A percentile compares a stretch with the other conserved stretches of the same genome.
These are phyloP conservation scores for Lonicera japonica DNA, from an alignment of 129 eudicot species.

Conservation along the genomic window DNA sequence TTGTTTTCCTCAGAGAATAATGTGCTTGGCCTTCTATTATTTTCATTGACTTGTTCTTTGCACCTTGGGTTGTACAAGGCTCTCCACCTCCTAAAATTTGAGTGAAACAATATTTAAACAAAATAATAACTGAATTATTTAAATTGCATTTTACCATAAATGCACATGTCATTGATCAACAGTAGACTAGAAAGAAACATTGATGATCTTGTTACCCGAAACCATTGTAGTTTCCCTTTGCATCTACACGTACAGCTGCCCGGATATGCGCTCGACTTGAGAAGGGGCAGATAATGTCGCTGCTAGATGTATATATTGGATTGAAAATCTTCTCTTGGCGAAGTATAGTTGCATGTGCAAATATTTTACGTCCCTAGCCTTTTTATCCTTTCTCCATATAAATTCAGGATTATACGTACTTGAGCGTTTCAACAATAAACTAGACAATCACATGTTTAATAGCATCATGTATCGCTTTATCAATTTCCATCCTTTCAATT, in stretches of 20 bases:
- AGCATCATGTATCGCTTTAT: constrained; percentile 32
- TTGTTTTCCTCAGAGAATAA: constrained; percentile 47
- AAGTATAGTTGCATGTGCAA: constrained; percentile 39
- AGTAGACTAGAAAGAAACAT: neutral
- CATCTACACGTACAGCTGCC: constrained; percentile 24
- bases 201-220: constrained; percentile 19
- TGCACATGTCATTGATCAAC: too few relatives aligned
- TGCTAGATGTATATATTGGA: constrained; percentile 41
- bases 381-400: constrained; percentile 16
- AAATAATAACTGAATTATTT: too few relatives aligned
- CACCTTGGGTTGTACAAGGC: constrained; percentile 41
- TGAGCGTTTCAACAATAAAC: too few relatives aligned
- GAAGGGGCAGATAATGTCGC: constrained; percentile 44
- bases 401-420: too few relatives aligned
- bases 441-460: constrained; percentile 19
- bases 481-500: constrained; percentile 35
- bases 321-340: constrained; percentile 47
- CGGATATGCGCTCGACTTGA: constrained; percentile 46
- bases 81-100: constrained; percentile 40
- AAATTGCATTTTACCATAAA: too few relatives aligned
- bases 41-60: constrained; percentile 35
- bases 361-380: constrained; percentile 38
- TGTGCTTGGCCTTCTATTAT: constrained; percentile 24
- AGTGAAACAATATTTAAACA: too few relatives aligned
- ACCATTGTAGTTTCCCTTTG: constrained; percentile 41